These are phyloP conservation scores for Talaromyces liani DNA, from an alignment of 495 filamentous ascomycete species.

Conservation along the genomic window DNA sequence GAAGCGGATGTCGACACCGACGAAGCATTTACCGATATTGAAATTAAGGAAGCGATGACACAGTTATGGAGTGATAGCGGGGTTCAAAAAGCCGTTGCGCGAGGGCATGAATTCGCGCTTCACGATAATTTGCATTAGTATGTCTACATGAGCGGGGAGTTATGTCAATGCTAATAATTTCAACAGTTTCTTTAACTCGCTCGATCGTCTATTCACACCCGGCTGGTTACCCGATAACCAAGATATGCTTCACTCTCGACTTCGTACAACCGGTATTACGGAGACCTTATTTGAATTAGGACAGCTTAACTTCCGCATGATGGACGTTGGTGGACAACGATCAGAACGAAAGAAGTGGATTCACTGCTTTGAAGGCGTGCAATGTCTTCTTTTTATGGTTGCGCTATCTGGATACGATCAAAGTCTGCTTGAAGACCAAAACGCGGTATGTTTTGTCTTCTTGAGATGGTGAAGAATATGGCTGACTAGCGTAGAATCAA, in stretches of 20 bases:
- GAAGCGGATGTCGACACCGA: constrained; percentile 72
- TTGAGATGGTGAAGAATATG: too few species aligned
- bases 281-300: constrained; percentile 95
- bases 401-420: constrained; percentile 97
- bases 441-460: constrained; percentile 59
- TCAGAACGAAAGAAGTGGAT: constrained; percentile 99
- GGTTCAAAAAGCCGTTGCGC: constrained; percentile 76
- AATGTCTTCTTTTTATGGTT: constrained; percentile 86
- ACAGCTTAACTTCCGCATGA: constrained; percentile 95
- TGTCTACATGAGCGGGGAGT: constrained; percentile 21
- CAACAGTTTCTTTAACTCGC: constrained; percentile 77
- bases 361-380: constrained; percentile 97
- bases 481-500: constrained; percentile 64
- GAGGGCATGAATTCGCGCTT: constrained; percentile 92
- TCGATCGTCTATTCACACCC: constrained; percentile 80
- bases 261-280: constrained; percentile 94
- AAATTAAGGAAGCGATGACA: constrained; percentile 67
- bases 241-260: constrained; percentile 85
- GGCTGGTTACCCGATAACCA: constrained; percentile 94
- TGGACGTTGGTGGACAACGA: constrained; percentile 94
- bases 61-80: constrained; percentile 77
- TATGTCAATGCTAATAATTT: constrained; percentile 7
- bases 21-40: constrained; percentile 60
- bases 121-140: constrained; percentile 95
- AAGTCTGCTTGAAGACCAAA: constrained; percentile 93